Evolutionary conservation across 441 rosid genomes (phyloP), one percentile per base, ranked within the genome.

Genomic region (Eruca vesicaria): DNA sequence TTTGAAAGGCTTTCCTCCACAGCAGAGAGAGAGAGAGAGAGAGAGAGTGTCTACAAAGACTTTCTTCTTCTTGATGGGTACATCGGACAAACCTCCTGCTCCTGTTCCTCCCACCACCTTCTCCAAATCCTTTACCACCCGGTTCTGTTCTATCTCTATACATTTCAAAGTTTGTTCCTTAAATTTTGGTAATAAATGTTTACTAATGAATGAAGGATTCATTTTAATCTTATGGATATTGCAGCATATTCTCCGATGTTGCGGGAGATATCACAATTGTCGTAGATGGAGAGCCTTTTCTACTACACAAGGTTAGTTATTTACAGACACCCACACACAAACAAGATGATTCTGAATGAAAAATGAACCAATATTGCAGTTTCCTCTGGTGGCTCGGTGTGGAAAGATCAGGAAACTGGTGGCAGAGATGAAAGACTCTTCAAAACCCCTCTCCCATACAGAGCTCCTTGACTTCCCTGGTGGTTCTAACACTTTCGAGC

Each of bases 181-280:
- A n/a, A n/a, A n/a, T 52, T 23, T 14, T 60, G 15, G 63, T 6
- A 29, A 59, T 18, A 3, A 16, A 10, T 60, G 18, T 52, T 57
- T 57, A 26, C 62, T 6, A 53, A 62, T 52, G 19, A 35, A 26
- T 61, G 11, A 74, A 67, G 52, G 15, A 21, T 67, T 33, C 11
- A 3, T 11, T 59, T 71, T 66, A 18, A 59, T 50, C 55, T 23
- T 23, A 26, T 23, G 64, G 41, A n/a, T 58, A 6, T 32, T 68
- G 73, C 83, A 94, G 98, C 19, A 89, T 94, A 32, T 92, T 94
- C 80, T 87, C 97, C 2, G 98, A 90, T 41, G 95, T 94, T 38
- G 95, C 98, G 0, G 94, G 95, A 70, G 98, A 91, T 80, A 84
- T 94, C 63, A 94, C 92, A 7, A 81, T 92, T 72, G 76, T 85